Conservation (phyloP, 2,329 filamentous ascomycete species). For the Fusarium verrucosum region DNA sequence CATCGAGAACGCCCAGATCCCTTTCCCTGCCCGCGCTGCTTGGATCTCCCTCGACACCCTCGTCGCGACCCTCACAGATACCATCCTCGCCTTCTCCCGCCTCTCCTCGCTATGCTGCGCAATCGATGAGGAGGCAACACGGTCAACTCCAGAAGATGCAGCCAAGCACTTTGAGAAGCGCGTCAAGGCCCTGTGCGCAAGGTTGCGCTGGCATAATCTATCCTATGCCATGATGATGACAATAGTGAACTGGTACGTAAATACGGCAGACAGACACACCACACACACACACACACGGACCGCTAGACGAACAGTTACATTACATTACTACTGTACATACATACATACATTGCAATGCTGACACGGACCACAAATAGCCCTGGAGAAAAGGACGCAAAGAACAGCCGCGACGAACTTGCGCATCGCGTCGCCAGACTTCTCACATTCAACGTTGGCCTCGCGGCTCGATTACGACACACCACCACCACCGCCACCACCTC, state of each 20-base stretch:
- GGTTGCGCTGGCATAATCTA: constrained; percentile 51
- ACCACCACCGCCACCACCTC: constrained; percentile 6
- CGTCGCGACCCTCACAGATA: constrained; percentile 50
- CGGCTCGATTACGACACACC: constrained; percentile 46
- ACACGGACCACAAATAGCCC: constrained; percentile 40
- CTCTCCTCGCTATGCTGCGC: constrained; percentile 46
- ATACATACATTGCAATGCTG: no score
- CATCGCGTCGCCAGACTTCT: constrained; percentile 49
- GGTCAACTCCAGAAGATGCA: constrained; percentile 29
- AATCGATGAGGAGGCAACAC: constrained; percentile 38
- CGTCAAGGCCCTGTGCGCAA: constrained; percentile 45
- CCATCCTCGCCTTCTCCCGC: constrained; percentile 49
- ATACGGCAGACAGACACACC: no score
- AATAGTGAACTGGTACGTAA: constrained; percentile 52
- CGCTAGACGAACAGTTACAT: not conserved
- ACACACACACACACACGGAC: constrained; percentile 10
- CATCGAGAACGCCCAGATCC: constrained; percentile 47
- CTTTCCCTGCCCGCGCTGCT: constrained; percentile 48
- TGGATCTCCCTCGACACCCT: constrained; percentile 51
- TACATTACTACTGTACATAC: no score
- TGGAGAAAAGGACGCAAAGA: constrained; percentile 50
- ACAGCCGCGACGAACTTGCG: constrained; percentile 48
- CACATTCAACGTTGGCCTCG: constrained; percentile 48
- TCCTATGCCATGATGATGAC: constrained; percentile 54
- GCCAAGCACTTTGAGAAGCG: constrained; percentile 40